Evolutionary conservation across 768 basidiomycete genomes (phyloP), one percentile per base, ranked within the genome.

Genomic region (Rhodotorula paludigena): DNA sequence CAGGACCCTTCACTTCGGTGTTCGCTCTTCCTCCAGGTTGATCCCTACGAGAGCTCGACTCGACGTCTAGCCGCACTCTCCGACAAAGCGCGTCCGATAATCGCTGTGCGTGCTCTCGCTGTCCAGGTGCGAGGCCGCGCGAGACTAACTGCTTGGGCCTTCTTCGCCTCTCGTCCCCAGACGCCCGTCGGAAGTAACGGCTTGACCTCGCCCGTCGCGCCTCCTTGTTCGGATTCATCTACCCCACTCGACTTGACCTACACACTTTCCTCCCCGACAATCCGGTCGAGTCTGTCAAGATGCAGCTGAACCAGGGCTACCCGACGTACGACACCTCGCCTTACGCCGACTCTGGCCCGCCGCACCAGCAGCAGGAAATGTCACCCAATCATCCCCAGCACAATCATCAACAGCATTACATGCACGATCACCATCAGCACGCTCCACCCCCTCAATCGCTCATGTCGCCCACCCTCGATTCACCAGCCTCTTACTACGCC

Each of bases 81-180:
- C 28, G 49, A 51, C 30, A 21, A 32, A 51, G 49, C 49, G 49
- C 49, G 49, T 51, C 49, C 49, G 49, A 51, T 21, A 28, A 51
- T 51, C 49, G 49, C 49, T 51, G 49, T 51, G 32, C 49, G 49
- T 51, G 12, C 49, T 15, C 28, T 6, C 9, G 7, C 18, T 32
- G n/a, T 16, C 53, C 4, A n/a, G n/a, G n/a, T n/a, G n/a, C n/a
- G n/a, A n/a, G n/a, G n/a, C n/a, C n/a, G n/a, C n/a, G n/a, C n/a
- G n/a, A n/a, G n/a, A 36, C 33, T 36, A 9, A 33, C 51, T 20
- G 20, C 9, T 38, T 30, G 47, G 4, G 5, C 21, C 35, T 42
- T 28, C 61, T 28, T 44, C 32, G 12, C 15, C 32, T 44, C 60
- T 21, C 36, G 21, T n/a, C n/a, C n/a, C n/a, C 36, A 45, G 45